A percentile compares a stretch with the other conserved stretches of the same genome.
Evolutionary conservation across 805 yeast genomes (phyloP).

Genomic region (Metschnikowia amazonensis): DNA sequence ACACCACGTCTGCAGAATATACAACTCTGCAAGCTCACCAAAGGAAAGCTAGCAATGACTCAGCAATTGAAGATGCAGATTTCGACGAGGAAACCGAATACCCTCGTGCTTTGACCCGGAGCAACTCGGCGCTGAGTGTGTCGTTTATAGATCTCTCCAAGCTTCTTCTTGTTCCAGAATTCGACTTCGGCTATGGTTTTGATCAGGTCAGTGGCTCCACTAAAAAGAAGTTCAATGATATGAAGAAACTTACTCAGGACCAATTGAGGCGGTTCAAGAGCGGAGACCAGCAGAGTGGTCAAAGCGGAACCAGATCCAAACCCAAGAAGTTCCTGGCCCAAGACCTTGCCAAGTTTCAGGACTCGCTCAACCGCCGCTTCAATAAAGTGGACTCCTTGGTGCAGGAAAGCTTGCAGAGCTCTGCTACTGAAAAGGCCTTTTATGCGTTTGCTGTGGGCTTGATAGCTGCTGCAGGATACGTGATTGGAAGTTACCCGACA

Average conservation of each 20-base stretch:
- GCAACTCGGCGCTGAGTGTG: slow-evolving; percentile 22
- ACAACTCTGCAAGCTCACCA: not conserved
- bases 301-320: slow-evolving; percentile 4
- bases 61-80: not conserved
- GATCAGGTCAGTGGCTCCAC: slow-evolving; percentile 36
- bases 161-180: slow-evolving; percentile 38
- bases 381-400: slow-evolving; percentile 35
- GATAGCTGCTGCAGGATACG: slow-evolving; percentile 67
- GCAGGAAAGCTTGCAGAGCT: slow-evolving; percentile 31
- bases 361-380: slow-evolving; percentile 28
- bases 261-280: slow-evolving; percentile 26
- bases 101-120: slow-evolving; percentile 6
- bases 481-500: slow-evolving; percentile 74
- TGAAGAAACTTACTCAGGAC: slow-evolving; percentile 34
- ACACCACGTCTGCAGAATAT: not conserved
- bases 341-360: slow-evolving; percentile 33
- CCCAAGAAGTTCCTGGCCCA: slow-evolving; percentile 9
- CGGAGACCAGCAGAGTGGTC: slow-evolving; percentile 16
- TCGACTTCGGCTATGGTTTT: slow-evolving; percentile 40
- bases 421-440: slow-evolving; percentile 64
- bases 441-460: slow-evolving; percentile 69
- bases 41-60: not conserved
- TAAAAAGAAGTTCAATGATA: slow-evolving; percentile 31
- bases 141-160: slow-evolving; percentile 36
- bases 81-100: slow-evolving; percentile 6